Conservation (phyloP, 2,329 filamentous ascomycete genomes). For the Colletotrichum sansevieriae region DNA sequence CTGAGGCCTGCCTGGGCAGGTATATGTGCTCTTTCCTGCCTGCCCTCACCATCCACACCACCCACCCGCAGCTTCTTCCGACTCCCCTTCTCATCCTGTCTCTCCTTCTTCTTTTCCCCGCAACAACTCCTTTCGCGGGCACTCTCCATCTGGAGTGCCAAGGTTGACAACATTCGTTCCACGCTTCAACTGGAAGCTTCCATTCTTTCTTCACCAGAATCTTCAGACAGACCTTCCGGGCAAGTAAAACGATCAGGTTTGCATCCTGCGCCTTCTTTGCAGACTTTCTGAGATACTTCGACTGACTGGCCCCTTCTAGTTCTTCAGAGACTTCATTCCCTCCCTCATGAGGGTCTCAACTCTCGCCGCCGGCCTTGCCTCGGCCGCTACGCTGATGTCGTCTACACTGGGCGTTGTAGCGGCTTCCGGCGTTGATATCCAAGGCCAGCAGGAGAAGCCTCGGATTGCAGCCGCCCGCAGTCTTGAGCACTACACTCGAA, state of each 20-base stretch:
- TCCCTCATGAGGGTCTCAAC: constrained; percentile 53
- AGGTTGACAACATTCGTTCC: constrained; percentile 14
- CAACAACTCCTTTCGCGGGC: background rate
- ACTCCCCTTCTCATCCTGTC: background rate
- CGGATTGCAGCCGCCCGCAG: background rate
- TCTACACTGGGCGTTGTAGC: constrained; percentile 41
- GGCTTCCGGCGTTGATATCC: background rate
- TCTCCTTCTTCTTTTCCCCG: background rate
- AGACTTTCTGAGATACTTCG: too few species aligned
- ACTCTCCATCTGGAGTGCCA: background rate
- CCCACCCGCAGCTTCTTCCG: background rate
- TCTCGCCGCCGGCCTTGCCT: constrained; percentile 50
- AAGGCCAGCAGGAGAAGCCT: background rate
- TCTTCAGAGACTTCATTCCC: background rate
- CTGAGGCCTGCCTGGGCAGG: background rate
- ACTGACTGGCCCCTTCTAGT: background rate
- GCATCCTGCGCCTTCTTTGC: too few species aligned
- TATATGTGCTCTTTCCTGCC: constrained; percentile 25
- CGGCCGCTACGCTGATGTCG: constrained; percentile 49
- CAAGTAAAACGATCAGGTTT: background rate
- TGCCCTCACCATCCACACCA: background rate
- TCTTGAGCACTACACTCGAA: background rate
- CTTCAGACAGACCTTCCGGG: background rate
- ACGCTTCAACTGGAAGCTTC: background rate
- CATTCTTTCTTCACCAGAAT: constrained; percentile 10